phyloP scores from a whole-genome alignment of 176 grass and related monocot genomes.

The Aegilops longissima region DNA sequence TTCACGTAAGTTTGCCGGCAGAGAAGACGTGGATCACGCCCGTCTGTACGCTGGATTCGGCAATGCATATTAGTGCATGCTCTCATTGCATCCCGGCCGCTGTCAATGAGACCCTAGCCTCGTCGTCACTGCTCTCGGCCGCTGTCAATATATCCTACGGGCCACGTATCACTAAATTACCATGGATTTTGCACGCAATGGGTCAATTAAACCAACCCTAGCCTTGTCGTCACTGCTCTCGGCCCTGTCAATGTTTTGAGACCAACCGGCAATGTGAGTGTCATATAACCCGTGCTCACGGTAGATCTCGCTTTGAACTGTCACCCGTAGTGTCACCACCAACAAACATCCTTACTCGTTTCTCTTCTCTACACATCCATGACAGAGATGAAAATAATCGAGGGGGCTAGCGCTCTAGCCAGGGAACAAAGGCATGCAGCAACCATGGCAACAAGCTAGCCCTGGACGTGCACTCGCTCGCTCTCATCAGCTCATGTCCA shows the following conservation, averaged over 20 bases:
- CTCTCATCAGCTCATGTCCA: background rate
- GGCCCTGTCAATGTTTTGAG: background rate
- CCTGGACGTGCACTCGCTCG: background rate
- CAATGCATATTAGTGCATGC: too few relatives aligned
- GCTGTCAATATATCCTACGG: background rate
- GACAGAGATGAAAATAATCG: constrained; percentile 27
- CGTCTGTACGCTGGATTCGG: background rate
- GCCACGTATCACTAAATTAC: background rate
- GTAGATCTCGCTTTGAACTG: background rate
- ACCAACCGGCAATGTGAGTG: background rate
- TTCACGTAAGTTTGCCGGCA: background rate
- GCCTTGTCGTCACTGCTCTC: background rate
- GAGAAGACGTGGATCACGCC: background rate
- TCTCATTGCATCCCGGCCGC: background rate
- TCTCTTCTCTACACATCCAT: background rate
- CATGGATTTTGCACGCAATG: background rate
- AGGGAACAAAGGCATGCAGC: constrained; percentile 14
- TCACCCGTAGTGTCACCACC: background rate
- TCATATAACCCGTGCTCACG: background rate
- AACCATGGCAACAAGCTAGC: background rate
- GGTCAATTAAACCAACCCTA: background rate
- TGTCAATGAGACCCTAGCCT: background rate
- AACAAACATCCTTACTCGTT: constrained; percentile 16
- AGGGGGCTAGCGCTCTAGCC: background rate
- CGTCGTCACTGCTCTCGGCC: background rate